Evolutionary conservation across 768 basidiomycete species (phyloP).

Genomic region (Mycena capillaripes): DNA sequence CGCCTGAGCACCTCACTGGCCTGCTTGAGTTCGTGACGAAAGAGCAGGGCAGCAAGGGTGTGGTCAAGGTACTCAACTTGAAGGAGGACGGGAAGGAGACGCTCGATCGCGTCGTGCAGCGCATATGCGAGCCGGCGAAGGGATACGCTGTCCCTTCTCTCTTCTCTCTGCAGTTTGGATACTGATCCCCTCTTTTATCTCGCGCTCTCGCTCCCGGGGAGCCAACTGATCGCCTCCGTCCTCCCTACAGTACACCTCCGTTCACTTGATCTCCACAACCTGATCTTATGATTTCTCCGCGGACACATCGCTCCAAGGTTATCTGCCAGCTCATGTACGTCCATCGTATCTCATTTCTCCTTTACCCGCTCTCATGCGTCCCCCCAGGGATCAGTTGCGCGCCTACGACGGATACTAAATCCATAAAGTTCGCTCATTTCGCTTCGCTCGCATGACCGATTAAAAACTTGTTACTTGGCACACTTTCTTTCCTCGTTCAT

Average conservation of each 20-base stretch:
- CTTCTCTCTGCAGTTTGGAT: neutral
- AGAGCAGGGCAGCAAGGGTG: slow-evolving; percentile 89
- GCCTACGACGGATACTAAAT: slow-evolving; percentile 75
- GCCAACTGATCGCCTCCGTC: slow-evolving; percentile 87
- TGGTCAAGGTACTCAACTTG: slow-evolving; percentile 87
- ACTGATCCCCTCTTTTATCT: slow-evolving; percentile 53
- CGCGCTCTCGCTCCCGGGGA: slow-evolving; percentile 86
- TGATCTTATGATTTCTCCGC: slow-evolving; percentile 53
- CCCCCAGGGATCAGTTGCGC: slow-evolving; percentile 71
- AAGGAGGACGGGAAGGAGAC: slow-evolving; percentile 88
- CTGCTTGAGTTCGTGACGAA: slow-evolving; percentile 84
- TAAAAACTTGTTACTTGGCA: slow-evolving; percentile 41
- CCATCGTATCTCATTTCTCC: neutral
- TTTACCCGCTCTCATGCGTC: neutral
- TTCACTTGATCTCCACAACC: neutral
- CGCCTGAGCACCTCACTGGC: slow-evolving; percentile 81
- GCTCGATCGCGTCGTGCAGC: slow-evolving; percentile 78
- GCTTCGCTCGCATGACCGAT: slow-evolving; percentile 39
- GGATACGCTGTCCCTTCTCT: slow-evolving; percentile 66
- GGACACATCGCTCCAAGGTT: slow-evolving; percentile 91
- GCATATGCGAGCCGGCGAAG: slow-evolving; percentile 90
- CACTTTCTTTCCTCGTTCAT: neutral
- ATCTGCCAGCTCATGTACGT: slow-evolving; percentile 89
- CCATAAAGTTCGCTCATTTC: slow-evolving; percentile 38
- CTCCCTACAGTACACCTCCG: slow-evolving; percentile 74